Conservation (phyloP, 768 basidiomycete genomes). For the Agrocybe pediades region DNA sequence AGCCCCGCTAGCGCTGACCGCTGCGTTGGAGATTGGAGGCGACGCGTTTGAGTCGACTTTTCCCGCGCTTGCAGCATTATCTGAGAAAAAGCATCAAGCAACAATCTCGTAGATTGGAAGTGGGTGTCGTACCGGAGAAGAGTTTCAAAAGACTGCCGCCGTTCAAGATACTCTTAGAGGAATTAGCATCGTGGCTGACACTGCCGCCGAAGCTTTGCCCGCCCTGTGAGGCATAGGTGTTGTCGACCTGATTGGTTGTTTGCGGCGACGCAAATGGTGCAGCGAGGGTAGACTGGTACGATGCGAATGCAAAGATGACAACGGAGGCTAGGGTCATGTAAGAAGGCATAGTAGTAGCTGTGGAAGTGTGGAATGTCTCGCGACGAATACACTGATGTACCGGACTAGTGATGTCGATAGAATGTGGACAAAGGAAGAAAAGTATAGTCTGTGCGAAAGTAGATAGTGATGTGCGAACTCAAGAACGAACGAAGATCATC, state of each 20-base stretch:
- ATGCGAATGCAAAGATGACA: slow-evolving; percentile 12
- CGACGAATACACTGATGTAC: slow-evolving; percentile 1
- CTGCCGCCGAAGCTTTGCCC: slow-evolving; percentile 36
- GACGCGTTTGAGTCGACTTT: slow-evolving; percentile 31
- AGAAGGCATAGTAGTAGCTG: slow-evolving; percentile 7
- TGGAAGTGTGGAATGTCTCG: slow-evolving; percentile 11
- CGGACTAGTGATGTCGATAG: slow-evolving; percentile 12
- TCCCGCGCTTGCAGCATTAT: slow-evolving; percentile 37
- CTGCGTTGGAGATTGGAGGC: slow-evolving; percentile 1
- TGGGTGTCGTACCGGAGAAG: slow-evolving; percentile 27
- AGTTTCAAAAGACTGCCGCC: slow-evolving; percentile 21
- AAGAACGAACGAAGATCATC: not conserved
- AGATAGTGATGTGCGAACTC: too few relatives aligned
- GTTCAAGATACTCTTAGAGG: slow-evolving; percentile 9
- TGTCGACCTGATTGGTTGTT: slow-evolving; percentile 24
- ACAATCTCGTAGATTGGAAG: not conserved
- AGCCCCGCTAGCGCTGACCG: not conserved
- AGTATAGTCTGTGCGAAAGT: slow-evolving; percentile 17
- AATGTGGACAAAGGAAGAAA: slow-evolving; percentile 10
- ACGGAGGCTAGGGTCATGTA: slow-evolving; percentile 10
- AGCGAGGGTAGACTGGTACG: slow-evolving; percentile 24
- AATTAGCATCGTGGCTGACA: slow-evolving; percentile 13
- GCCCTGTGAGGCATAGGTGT: slow-evolving; percentile 33
- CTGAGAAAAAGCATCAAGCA: slow-evolving; percentile 18
- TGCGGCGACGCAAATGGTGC: slow-evolving; percentile 28